Evolutionary conservation across 2,329 filamentous ascomycete species (phyloP), one percentile per base, ranked within the genome.

Genomic region (Aureobasidium sp.): DNA sequence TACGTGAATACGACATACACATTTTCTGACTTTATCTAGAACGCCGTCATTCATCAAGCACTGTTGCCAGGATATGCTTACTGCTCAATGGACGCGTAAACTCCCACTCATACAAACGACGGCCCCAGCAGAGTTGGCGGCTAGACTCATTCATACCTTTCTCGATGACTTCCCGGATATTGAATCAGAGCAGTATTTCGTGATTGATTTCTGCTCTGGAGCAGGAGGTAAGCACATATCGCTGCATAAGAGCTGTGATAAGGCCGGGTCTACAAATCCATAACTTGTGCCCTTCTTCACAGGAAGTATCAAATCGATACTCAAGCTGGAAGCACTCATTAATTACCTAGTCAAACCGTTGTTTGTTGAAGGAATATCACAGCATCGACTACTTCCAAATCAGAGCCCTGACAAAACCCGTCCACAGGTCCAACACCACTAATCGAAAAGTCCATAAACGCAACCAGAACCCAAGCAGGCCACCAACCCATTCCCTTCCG

Each of bases 191-290:
- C 75, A 83, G 2, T 85, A 87, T 72, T 84, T 81, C 21, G 85
- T 88, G 67, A 81, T 91, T 64, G 89, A 92, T 75, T 89, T 91
- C 73, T 90, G 88, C 71, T 86, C 88, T 2, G 89, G 89, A 57
- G 85, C 82, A 14, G 89, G 89, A 44, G 88, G 88, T 62, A 50
- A 30, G 64, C 32, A 21, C 13, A 29, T 16, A 6, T 13, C 25
- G 48, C n/a, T 8, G 13, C 21, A 3, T 4, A 16, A 13, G 11
- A 9, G 29, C 4, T 29, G 44, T 47, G 44, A 30, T 42, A 13
- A 5, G 39, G 39, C 7, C 14, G 39, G 10, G 32, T 10, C 3
- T 3, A 9, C 3, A 34, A 10, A 9, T 34, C 32, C 32, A 34
- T 10, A 6, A 37, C 13, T 14, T 37, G 34, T 37, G 34, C 34